These are phyloP conservation scores for Phialophora tarda DNA, from an alignment of 2,329 filamentous ascomycete species.

Conservation along the genomic window DNA sequence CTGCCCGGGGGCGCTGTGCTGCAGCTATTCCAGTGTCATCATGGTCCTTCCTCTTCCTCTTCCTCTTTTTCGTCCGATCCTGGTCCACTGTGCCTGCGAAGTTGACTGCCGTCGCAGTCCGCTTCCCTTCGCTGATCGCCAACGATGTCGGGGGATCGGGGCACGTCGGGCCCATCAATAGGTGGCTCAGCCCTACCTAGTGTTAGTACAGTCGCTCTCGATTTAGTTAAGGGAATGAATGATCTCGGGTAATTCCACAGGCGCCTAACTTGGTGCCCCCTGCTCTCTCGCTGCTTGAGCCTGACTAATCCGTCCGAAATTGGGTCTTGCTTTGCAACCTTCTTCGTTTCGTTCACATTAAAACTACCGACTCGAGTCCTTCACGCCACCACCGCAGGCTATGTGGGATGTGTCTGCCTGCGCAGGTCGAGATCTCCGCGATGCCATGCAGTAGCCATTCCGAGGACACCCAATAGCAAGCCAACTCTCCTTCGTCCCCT, in stretches of 20 bases:
- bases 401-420: background rate
- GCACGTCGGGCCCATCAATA: background rate
- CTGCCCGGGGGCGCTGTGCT: background rate
- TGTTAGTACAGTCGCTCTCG: background rate
- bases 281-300: background rate
- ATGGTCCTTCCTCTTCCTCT: too few species aligned
- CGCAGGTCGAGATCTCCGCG: background rate
- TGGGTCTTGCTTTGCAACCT: background rate
- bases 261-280: background rate
- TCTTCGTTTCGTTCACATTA: background rate
- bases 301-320: background rate
- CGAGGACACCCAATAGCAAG: background rate
- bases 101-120: background rate
- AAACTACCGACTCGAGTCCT: background rate
- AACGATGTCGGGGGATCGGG: background rate
- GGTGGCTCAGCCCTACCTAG: background rate
- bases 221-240: background rate
- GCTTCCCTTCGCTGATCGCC: background rate
- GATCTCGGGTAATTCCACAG: background rate
- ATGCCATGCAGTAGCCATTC: background rate
- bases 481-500: background rate
- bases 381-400: background rate
- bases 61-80: background rate
- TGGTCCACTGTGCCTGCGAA: background rate
- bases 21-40: constrained; percentile 1